Evolutionary conservation across 2,329 filamentous ascomycete species (phyloP), one percentile per base, ranked within the genome.

Genomic region (Furcasterigmium sp.): DNA sequence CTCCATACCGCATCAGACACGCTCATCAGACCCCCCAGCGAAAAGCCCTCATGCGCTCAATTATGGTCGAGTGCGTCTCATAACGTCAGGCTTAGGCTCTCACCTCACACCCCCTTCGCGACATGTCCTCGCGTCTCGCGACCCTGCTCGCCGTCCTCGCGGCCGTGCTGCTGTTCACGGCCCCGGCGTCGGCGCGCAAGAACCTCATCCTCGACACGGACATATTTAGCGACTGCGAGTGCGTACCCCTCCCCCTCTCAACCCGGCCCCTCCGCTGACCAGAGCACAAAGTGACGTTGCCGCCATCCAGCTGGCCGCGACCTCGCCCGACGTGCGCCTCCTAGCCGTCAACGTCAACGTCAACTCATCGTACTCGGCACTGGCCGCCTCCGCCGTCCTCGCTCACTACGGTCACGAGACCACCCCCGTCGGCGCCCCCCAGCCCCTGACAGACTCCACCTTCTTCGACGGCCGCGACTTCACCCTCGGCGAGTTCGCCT

Each of bases 201-300:
- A 66, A 64, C 25, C 53, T 73, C 25, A 66, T 73, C 38, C 59
- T 73, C 19, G 69, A 73, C 52, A 72, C 69, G 0, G 69, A 73
- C 45, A 53, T 73, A 10, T 70, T 68, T 51, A 67, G 64, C 28
- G 69, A 73, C 41, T 68, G 71, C 29, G 69, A 72, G 65, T 69
- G 57, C 51, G 59, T 18, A 13, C 3, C 14, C 20, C 2, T n/a
- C 9, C 20, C 11, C 36, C 28, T 8, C 9, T n/a, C 15, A 10
- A 5, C 17, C 7, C 21, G 3, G 18, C 32, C 15, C 18, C 2
- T 7, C n/a, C n/a, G 7, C 32, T 47, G 11, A 41, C 39, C n/a
- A n/a, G 37, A 29, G 18, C 6, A 21, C 19, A 13, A 46, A 70
- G 67, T 48, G 68, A 72, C 43, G 57, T 63, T 3, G 64, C 56